A percentile compares a stretch with the other conserved stretches of the same genome.
These are phyloP conservation scores for Cryptococcus deneoformans DNA, from an alignment of 1,284 basidiomycete genomes.

Conservation along the genomic window DNA sequence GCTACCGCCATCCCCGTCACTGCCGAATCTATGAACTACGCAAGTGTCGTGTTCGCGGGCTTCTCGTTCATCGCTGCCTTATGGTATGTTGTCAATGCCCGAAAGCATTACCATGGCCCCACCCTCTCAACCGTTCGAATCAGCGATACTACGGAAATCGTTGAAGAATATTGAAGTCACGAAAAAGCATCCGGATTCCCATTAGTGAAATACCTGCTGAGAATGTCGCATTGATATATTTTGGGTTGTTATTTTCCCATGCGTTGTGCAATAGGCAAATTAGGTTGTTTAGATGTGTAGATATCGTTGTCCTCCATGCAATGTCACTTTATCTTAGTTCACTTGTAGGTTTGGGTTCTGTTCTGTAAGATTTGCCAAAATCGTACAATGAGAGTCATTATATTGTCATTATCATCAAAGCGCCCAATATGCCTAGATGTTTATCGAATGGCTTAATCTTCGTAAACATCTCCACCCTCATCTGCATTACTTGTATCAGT, in stretches of 20 bases:
- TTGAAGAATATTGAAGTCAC: conserved; percentile 1
- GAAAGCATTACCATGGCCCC: conserved; percentile 37
- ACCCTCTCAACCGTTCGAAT: conserved; percentile 14
- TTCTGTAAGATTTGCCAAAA: too few relatives aligned
- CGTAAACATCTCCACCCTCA: conserved; percentile 4
- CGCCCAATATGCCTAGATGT: not conserved
- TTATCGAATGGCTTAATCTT: not conserved
- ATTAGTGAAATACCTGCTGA: too few relatives aligned
- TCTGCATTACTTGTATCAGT: not conserved
- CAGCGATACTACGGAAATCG: not conserved
- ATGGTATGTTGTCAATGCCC: conserved; percentile 46
- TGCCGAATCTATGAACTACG: conserved; percentile 50
- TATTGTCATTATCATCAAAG: conserved; percentile 1
- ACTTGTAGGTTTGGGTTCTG: too few relatives aligned
- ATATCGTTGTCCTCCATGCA: too few relatives aligned
- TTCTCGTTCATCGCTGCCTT: conserved; percentile 43
- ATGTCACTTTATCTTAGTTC: too few relatives aligned
- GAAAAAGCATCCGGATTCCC: not conserved
- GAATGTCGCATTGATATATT: too few relatives aligned
- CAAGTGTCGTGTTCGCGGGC: conserved; percentile 45
- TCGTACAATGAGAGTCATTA: not conserved
- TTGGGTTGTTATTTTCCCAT: too few relatives aligned
- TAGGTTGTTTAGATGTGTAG: too few relatives aligned
- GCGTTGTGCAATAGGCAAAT: too few relatives aligned
- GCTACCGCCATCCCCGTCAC: conserved; percentile 49